Percentiles rank a stretch among this genome's conserved stretches.
Conservation (phyloP, 1,284 basidiomycete species). For the Mycena citricolor region DNA sequence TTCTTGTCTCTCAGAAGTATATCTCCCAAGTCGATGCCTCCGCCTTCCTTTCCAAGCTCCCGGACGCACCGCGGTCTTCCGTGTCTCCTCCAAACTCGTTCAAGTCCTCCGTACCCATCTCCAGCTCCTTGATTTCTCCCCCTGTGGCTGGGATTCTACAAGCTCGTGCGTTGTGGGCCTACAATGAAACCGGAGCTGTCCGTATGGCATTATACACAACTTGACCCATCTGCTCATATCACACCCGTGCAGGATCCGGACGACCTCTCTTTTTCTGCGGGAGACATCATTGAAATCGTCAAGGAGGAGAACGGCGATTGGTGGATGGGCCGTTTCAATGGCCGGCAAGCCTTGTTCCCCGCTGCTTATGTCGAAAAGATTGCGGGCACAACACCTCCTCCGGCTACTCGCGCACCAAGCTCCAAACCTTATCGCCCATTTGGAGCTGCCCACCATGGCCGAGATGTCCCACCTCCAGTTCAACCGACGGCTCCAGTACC, state of each 20-base stretch:
- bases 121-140: slow-evolving; percentile 26
- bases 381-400: slow-evolving; percentile 22
- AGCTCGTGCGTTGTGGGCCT: slow-evolving; percentile 62
- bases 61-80: slow-evolving; percentile 27
- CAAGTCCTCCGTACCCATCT: too few relatives aligned
- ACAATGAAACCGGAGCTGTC: slow-evolving; percentile 60
- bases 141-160: slow-evolving; percentile 39
- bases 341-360: slow-evolving; percentile 64
- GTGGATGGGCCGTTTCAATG: slow-evolving; percentile 61
- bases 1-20: slow-evolving; percentile 59
- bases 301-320: slow-evolving; percentile 64
- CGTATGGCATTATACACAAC: too few relatives aligned
- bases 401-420: slow-evolving; percentile 27
- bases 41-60: slow-evolving; percentile 52
- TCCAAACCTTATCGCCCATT: slow-evolving; percentile 41
- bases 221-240: too few relatives aligned
- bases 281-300: slow-evolving; percentile 59
- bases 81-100: too few relatives aligned
- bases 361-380: slow-evolving; percentile 60
- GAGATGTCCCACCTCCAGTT: slow-evolving; percentile 36
- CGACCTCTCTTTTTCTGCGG: slow-evolving; percentile 57
- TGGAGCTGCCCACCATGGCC: slow-evolving; percentile 30
- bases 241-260: slow-evolving; percentile 47
- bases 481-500: too few relatives aligned
- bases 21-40: slow-evolving; percentile 53